Percentiles rank a stretch among this genome's conserved stretches.
These are phyloP conservation scores for Gentiana macrophylla DNA, from an alignment of 257 asterid genomes.

Conservation along the genomic window DNA sequence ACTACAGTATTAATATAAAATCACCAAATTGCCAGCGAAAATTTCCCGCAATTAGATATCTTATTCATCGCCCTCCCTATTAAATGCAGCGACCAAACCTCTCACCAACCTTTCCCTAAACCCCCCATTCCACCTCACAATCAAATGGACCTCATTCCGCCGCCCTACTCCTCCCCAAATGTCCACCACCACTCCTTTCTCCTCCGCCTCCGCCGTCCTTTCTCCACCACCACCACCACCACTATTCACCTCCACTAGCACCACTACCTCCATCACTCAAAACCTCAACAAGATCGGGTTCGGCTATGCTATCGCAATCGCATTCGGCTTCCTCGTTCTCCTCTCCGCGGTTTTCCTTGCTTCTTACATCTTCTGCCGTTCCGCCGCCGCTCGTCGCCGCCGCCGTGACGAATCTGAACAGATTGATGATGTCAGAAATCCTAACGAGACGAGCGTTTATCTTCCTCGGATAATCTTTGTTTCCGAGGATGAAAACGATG, in stretches of 20 bases:
- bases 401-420: slow-evolving; percentile 6
- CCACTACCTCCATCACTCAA: slow-evolving; percentile 15
- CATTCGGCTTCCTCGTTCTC: slow-evolving; percentile 74
- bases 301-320: slow-evolving; percentile 72
- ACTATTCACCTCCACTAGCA: slow-evolving; percentile 10
- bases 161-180: slow-evolving; percentile 19
- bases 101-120: slow-evolving; percentile 31
- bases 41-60: no score
- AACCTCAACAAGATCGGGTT: slow-evolving; percentile 38
- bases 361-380: slow-evolving; percentile 82
- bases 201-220: slow-evolving; percentile 20
- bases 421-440: neutral
- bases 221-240: slow-evolving; percentile 40
- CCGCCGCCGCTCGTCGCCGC: slow-evolving; percentile 49
- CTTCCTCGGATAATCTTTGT: slow-evolving; percentile 79
- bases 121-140: slow-evolving; percentile 18
- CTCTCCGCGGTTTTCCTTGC: slow-evolving; percentile 59
- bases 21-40: no score
- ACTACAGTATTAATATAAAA: no score
- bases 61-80: slow-evolving; percentile 19
- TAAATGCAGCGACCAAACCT: slow-evolving; percentile 54
- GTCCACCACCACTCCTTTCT: slow-evolving; percentile 35
- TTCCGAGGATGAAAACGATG: slow-evolving; percentile 55
- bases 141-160: slow-evolving; percentile 25
- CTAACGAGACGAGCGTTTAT: slow-evolving; percentile 45